phyloP scores from a whole-genome alignment of 1,284 basidiomycete genomes.

The Veloboletus limbatus region DNA sequence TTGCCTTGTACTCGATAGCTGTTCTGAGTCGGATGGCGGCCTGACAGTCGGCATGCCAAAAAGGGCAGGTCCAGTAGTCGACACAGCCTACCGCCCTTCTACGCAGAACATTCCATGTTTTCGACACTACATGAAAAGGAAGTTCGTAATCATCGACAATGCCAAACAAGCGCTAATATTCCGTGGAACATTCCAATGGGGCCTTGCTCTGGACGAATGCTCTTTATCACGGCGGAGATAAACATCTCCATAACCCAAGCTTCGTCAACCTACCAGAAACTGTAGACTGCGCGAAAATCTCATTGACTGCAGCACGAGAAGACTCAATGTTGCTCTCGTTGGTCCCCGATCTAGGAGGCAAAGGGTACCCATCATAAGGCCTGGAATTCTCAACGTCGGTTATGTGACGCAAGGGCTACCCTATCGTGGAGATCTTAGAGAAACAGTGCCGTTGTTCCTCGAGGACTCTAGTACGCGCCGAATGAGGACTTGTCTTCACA shows the following conservation, averaged over 20 bases:
- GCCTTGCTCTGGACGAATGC: not conserved
- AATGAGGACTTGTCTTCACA: conserved; percentile 1
- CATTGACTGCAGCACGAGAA: not conserved
- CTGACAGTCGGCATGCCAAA: conserved; percentile 11
- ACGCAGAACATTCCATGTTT: conserved; percentile 27
- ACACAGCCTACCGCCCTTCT: conserved; percentile 26
- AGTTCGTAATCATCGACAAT: conserved; percentile 23
- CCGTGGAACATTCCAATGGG: conserved; percentile 8
- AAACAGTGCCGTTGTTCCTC: not conserved
- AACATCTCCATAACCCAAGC: not conserved
- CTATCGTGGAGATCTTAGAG: conserved; percentile 13
- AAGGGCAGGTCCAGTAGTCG: conserved; percentile 20
- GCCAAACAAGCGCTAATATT: conserved; percentile 20
- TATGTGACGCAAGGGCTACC: conserved; percentile 1
- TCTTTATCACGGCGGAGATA: conserved; percentile 19
- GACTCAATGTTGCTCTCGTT: not conserved
- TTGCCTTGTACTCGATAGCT: not conserved
- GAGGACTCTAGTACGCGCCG: conserved; percentile 1
- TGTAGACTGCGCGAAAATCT: conserved; percentile 2
- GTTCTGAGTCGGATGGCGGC: too few relatives aligned
- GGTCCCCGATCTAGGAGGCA: conserved; percentile 3
- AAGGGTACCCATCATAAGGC: conserved; percentile 5
- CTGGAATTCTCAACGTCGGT: conserved; percentile 7
- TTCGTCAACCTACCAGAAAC: conserved; percentile 3
- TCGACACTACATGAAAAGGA: conserved; percentile 4